Percentiles rank a stretch among this genome's conserved stretches.
phyloP scores from a whole-genome alignment of 2,329 filamentous ascomycete genomes.

The Acephala macrosclerotiorum region DNA sequence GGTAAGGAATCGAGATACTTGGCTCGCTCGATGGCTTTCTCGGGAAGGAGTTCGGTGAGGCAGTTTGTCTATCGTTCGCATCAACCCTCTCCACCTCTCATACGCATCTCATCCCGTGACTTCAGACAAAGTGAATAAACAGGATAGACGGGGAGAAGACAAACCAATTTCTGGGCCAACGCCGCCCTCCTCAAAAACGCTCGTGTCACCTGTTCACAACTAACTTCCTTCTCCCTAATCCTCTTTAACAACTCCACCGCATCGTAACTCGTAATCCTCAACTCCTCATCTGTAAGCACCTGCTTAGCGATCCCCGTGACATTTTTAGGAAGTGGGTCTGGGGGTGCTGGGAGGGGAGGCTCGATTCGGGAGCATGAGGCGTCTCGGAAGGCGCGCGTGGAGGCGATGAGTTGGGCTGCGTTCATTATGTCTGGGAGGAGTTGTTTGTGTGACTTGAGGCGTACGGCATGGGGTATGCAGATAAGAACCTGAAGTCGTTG shows the following conservation, averaged over 20 bases:
- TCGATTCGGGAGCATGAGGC: constrained; percentile 25
- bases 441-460: constrained; percentile 1
- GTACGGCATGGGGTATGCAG: constrained; percentile 2
- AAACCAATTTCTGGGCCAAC: constrained; percentile 32
- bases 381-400: constrained; percentile 26
- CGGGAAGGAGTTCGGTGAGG: constrained; percentile 34
- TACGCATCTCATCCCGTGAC: background rate
- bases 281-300: constrained; percentile 25
- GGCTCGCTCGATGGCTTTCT: constrained; percentile 31
- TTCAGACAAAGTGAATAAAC: background rate
- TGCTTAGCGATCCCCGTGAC: constrained; percentile 26
- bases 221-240: constrained; percentile 23
- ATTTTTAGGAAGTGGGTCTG: constrained; percentile 27
- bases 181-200: constrained; percentile 33
- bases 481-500: background rate
- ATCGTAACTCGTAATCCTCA: constrained; percentile 30
- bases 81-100: background rate
- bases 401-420: constrained; percentile 23
- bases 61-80: constrained; percentile 30
- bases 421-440: constrained; percentile 16
- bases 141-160: background rate
- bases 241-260: constrained; percentile 22
- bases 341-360: constrained; percentile 25
- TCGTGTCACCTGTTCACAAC: constrained; percentile 29
- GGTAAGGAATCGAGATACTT: constrained; percentile 32